Conservation (phyloP, 2,329 filamentous ascomycete species). For the Neopestalotiopsis clavispora region DNA sequence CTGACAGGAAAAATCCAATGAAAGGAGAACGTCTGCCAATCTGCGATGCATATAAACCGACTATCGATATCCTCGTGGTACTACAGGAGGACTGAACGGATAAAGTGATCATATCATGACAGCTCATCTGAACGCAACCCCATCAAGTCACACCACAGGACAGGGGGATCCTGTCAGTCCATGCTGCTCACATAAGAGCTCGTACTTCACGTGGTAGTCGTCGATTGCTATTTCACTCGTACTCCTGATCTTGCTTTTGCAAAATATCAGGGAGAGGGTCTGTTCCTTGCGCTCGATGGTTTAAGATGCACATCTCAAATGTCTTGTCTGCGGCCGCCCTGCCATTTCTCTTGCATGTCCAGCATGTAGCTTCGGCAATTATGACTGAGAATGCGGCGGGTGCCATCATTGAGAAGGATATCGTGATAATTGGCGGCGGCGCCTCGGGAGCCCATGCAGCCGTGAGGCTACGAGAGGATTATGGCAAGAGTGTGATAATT, state of each 20-base stretch:
- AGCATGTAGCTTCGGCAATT: background rate
- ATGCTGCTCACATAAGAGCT: background rate
- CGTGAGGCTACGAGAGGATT: conserved; percentile 40
- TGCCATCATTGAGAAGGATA: conserved; percentile 18
- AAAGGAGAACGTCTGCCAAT: background rate
- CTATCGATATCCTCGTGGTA: background rate
- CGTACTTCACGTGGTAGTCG: background rate
- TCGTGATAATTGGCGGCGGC: conserved; percentile 44
- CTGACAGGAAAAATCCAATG: no score
- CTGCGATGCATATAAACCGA: background rate
- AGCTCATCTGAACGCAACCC: background rate
- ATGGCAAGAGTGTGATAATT: conserved; percentile 38
- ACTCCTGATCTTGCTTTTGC: background rate
- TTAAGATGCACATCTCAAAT: background rate
- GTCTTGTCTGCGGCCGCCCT: background rate
- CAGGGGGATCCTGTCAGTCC: background rate
- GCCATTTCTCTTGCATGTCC: background rate
- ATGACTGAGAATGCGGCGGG: background rate
- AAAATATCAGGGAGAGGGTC: background rate
- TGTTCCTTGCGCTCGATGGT: background rate
- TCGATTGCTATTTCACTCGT: background rate
- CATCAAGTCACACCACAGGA: background rate
- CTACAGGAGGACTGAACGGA: background rate
- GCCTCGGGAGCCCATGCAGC: conserved; percentile 43
- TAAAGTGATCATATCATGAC: background rate